phyloP scores from a whole-genome alignment of 2,329 filamentous ascomycete genomes.

The Juglanconis sp. region DNA sequence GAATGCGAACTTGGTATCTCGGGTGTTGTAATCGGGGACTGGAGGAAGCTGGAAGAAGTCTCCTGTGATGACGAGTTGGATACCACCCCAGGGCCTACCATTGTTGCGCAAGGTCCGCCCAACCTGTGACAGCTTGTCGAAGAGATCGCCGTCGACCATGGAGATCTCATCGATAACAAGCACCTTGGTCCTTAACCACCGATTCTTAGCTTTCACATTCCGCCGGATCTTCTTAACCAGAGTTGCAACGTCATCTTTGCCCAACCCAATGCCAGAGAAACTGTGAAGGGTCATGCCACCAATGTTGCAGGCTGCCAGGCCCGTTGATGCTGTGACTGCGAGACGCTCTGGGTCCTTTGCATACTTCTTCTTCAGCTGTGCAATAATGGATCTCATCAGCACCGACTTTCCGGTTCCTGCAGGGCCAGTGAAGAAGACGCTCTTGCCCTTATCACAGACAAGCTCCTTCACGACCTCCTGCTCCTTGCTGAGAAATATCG shows the following conservation, averaged over 20 bases:
- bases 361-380: conserved; percentile 73
- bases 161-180: conserved; percentile 94
- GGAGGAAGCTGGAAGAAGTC: conserved; percentile 98
- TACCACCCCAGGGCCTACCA: conserved; percentile 88
- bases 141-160: conserved; percentile 96
- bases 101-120: conserved; percentile 85
- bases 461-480: conserved; percentile 80
- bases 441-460: conserved; percentile 75
- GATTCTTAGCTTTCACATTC: conserved; percentile 81
- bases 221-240: conserved; percentile 87
- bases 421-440: conserved; percentile 96
- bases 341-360: conserved; percentile 75
- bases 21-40: conserved; percentile 72
- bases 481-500: conserved; percentile 77
- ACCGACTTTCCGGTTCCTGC: conserved; percentile 97
- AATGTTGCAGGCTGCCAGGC: conserved; percentile 93
- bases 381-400: conserved; percentile 86
- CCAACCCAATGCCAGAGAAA: conserved; percentile 91
- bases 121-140: conserved; percentile 91
- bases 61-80: conserved; percentile 91
- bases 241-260: conserved; percentile 78
- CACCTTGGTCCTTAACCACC: conserved; percentile 85
- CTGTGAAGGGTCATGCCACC: conserved; percentile 94
- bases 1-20: conserved; percentile 82
- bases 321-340: conserved; percentile 92